Percentiles rank a stretch among this genome's conserved stretches.
These are phyloP conservation scores for Apostasia ramifera DNA, from an alignment of 106 monocot genomes.

Conservation along the genomic window DNA sequence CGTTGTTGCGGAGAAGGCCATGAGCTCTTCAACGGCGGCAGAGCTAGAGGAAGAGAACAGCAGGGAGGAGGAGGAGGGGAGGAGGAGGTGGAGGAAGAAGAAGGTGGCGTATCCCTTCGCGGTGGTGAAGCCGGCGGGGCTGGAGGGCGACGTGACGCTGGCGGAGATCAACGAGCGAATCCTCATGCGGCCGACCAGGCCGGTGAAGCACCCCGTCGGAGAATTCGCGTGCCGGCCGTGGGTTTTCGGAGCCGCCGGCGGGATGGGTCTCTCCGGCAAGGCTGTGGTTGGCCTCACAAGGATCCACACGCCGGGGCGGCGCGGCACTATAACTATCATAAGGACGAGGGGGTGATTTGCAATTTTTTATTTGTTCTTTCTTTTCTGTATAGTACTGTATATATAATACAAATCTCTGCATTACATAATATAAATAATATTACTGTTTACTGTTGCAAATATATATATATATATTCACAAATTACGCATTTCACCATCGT, in stretches of 20 bases:
- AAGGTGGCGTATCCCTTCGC: conserved; percentile 65
- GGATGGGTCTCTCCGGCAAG: conserved; percentile 80
- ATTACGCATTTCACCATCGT: no score
- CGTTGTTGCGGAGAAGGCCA: not conserved
- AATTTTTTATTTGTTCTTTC: not conserved
- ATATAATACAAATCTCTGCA: no score
- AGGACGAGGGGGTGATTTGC: conserved; percentile 74
- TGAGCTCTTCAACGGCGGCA: not conserved
- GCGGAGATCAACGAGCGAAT: conserved; percentile 73
- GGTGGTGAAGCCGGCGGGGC: conserved; percentile 65
- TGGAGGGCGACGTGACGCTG: conserved; percentile 64
- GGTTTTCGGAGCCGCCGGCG: conserved; percentile 16
- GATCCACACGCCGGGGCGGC: conserved; percentile 74
- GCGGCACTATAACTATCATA: conserved; percentile 81
- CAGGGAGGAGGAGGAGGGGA: not conserved
- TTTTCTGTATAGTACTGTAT: not conserved
- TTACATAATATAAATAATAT: no score
- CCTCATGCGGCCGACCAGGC: conserved; percentile 61
- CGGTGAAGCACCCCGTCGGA: conserved; percentile 83
- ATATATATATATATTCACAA: no score
- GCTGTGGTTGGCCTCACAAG: conserved; percentile 74
- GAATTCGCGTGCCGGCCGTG: conserved; percentile 57
- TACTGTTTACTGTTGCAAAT: no score
- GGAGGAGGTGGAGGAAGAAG: conserved; percentile 23
- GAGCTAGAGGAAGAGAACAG: not conserved